Percentiles rank a stretch among this genome's conserved stretches.
These are phyloP conservation scores for Fusarium incarnatum DNA, from an alignment of 2,329 filamentous ascomycete species.

Conservation along the genomic window DNA sequence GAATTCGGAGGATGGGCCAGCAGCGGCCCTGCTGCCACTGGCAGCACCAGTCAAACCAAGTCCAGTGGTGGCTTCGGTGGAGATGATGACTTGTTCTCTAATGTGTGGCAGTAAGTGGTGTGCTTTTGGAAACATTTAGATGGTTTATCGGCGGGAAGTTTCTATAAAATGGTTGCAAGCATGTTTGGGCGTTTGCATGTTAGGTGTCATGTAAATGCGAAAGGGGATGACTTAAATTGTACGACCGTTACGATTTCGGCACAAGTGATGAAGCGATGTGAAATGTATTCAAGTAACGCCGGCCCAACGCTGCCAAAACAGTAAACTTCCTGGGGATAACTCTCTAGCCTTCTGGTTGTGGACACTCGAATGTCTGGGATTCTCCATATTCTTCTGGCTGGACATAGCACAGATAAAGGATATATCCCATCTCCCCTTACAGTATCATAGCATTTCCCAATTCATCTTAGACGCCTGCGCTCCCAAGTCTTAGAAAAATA, in stretches of 20 bases:
- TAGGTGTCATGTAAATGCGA: conserved; percentile 50
- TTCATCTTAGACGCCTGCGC: conserved; percentile 8
- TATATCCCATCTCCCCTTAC: background rate
- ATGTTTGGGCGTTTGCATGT: conserved; percentile 52
- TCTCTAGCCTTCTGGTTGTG: conserved; percentile 7
- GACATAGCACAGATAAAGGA: background rate
- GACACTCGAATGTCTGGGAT: conserved; percentile 8
- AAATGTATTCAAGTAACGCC: conserved; percentile 42
- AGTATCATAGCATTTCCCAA: conserved; percentile 5
- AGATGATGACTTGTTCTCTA: conserved; percentile 91
- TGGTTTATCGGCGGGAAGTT: conserved; percentile 21
- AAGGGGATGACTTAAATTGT: conserved; percentile 35
- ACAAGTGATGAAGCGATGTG: conserved; percentile 19
- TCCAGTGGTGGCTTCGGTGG: conserved; percentile 70
- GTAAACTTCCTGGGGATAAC: conserved; percentile 15
- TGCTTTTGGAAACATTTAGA: conserved; percentile 26
- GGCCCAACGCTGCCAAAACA: conserved; percentile 33
- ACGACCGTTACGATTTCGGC: conserved; percentile 16
- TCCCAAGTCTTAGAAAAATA: conserved; percentile 64
- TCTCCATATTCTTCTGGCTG: background rate
- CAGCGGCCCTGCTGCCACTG: conserved; percentile 62
- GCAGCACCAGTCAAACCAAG: conserved; percentile 57
- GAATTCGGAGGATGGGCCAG: conserved; percentile 97
- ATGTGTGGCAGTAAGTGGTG: conserved; percentile 84
- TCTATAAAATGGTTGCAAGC: conserved; percentile 46